Evolutionary conservation across 2,329 filamentous ascomycete genomes (phyloP).

Genomic region (Cercospora canescens): DNA sequence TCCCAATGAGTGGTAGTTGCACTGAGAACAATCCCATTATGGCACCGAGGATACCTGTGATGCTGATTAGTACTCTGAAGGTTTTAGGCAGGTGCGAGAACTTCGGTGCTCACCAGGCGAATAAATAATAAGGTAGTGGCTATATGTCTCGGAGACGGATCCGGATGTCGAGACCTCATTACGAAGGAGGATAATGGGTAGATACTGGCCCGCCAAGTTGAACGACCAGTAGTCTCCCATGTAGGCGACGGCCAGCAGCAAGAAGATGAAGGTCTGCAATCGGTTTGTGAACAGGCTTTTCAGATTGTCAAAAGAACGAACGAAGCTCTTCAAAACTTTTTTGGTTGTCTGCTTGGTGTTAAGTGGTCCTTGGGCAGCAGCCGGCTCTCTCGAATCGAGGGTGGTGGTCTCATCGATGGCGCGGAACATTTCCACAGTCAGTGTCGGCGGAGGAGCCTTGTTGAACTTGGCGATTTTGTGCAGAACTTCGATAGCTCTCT

Average conservation of each 20-base stretch:
- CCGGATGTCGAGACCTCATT: slow-evolving; percentile 9
- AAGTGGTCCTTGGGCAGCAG: neutral
- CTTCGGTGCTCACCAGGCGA: too few species aligned
- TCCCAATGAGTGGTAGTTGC: slow-evolving; percentile 44
- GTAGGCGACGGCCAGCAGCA: slow-evolving; percentile 54
- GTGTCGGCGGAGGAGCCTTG: slow-evolving; percentile 37
- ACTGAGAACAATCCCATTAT: slow-evolving; percentile 53
- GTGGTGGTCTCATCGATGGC: slow-evolving; percentile 11
- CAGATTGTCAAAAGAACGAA: slow-evolving; percentile 36
- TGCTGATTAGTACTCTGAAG: neutral
- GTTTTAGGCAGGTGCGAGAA: neutral
- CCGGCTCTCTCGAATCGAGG: slow-evolving; percentile 23
- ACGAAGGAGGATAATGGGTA: slow-evolving; percentile 51
- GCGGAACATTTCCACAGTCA: slow-evolving; percentile 35
- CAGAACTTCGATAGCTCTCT: slow-evolving; percentile 49
- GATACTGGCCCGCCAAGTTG: slow-evolving; percentile 49
- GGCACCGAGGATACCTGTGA: slow-evolving; percentile 46
- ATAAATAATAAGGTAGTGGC: slow-evolving; percentile 49
- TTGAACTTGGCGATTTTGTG: slow-evolving; percentile 48
- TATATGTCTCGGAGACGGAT: slow-evolving; percentile 46
- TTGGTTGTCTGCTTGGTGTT: slow-evolving; percentile 6
- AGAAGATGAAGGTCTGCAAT: slow-evolving; percentile 47
- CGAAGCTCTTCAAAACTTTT: slow-evolving; percentile 6
- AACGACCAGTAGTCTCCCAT: slow-evolving; percentile 55
- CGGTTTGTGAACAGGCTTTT: slow-evolving; percentile 45